Base-by-base conservation (phyloP, 2,329 filamentous ascomycete species). In the Aureobasidium uvarum region DNA sequence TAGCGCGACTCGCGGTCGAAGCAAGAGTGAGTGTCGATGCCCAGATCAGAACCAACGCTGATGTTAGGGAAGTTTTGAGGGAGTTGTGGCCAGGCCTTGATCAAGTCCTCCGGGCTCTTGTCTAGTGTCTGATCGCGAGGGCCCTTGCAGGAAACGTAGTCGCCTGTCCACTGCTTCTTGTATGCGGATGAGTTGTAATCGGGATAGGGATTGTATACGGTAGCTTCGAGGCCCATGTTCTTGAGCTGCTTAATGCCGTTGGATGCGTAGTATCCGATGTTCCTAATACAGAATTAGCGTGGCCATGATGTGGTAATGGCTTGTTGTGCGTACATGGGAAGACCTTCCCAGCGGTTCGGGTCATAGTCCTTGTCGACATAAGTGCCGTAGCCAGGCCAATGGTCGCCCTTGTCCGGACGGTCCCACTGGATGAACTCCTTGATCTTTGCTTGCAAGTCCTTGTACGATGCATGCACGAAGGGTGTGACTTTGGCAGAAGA, bases 201-300 rank as follows among this genome's bases (percentile, higher is more conserved):
- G 0, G 89, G 89, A 68, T 92, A 92, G 0, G 90, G 90, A 66
- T 87, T 82, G 75, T 90, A 91, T 23, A 83, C 79, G 64, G 84
- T 79, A 0, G 86, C 83, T 58, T 80, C 63, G 38, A 68, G 63
- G 55, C 74, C 62, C 11, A 67, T 62, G 33, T 70, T 68, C 59
- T 71, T 55, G 18, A 74, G 66, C 50, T 67, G 68, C 39, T 70
- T 66, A 58, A 74, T 69, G 25, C 73, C 72, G 31, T 71, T 74
- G 67, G 76, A 71, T 18, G 74, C 68, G 68, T 78, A 81, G 51
- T 75, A 73, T 18, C 76, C 74, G 31, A 76, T 71, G 54, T 81
- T 76, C 71, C 77, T 48, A 18, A 23, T 13, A 8, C 8, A 10
- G 3, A 13, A 14, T 62, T 28, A 62, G 51, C 50, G 23, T 5